Conservation (phyloP, 371 early-diverging fungal species). For the Basidiobolus meristosporus region DNA sequence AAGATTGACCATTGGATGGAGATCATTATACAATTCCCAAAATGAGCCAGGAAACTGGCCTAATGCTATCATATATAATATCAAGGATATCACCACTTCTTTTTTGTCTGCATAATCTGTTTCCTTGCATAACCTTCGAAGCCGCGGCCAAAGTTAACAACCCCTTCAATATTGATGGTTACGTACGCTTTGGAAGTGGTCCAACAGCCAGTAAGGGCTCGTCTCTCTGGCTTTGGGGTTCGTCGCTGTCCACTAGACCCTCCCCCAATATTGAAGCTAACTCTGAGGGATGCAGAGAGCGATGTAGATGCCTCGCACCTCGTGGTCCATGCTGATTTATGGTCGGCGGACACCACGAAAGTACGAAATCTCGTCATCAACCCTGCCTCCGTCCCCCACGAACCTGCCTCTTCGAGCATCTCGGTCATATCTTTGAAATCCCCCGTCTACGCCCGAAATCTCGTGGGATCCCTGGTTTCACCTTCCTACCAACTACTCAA, state of each 20-base stretch:
- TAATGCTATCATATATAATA: too few species aligned
- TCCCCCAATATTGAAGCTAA: constrained; percentile 31
- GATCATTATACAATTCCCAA: too few species aligned
- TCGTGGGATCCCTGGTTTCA: constrained; percentile 52
- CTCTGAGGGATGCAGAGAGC: not conserved
- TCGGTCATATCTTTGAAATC: constrained; percentile 13
- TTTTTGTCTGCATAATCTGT: too few species aligned
- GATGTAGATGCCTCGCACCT: not conserved
- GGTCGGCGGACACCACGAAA: constrained; percentile 16
- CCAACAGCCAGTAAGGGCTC: constrained; percentile 43
- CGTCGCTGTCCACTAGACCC: constrained; percentile 54
- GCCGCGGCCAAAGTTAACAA: too few species aligned
- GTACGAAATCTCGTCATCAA: constrained; percentile 28
- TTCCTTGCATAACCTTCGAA: too few species aligned
- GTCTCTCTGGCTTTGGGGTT: constrained; percentile 50
- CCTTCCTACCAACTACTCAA: constrained; percentile 40
- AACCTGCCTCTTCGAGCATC: constrained; percentile 10
- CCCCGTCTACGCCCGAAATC: constrained; percentile 26
- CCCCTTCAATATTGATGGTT: not conserved
- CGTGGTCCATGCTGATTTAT: constrained; percentile 22
- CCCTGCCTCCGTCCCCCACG: constrained; percentile 17
- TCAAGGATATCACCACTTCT: too few species aligned
- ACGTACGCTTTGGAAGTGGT: constrained; percentile 12
- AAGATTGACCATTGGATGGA: too few species aligned
- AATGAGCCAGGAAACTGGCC: too few species aligned